These are phyloP conservation scores for Kappamyces sp. DNA, from an alignment of 192 early-diverging fungal genomes.

Conservation along the genomic window DNA sequence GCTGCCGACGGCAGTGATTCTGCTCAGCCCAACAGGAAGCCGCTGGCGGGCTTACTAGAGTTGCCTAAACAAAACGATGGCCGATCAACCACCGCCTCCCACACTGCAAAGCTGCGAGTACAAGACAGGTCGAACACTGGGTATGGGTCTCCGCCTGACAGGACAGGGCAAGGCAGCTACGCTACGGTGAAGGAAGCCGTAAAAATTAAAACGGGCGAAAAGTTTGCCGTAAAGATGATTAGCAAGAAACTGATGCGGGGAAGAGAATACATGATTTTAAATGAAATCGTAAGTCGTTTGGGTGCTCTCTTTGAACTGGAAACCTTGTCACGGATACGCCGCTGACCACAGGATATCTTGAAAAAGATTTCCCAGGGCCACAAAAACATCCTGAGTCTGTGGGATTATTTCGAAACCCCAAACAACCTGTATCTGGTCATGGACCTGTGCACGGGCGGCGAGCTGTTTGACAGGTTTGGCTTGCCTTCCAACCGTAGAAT, in stretches of 20 bases:
- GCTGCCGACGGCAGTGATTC: too few species aligned
- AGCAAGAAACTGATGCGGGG: constrained; percentile 57
- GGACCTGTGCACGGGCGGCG: constrained; percentile 68
- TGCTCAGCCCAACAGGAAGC: too few species aligned
- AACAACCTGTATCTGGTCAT: constrained; percentile 49
- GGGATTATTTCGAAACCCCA: constrained; percentile 44
- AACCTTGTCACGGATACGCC: too few species aligned
- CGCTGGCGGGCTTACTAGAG: too few species aligned
- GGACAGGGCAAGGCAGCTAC: constrained; percentile 32
- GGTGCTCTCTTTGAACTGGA: too few species aligned
- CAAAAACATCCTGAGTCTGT: constrained; percentile 46
- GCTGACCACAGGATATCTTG: constrained; percentile 35
- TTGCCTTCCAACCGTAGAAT: constrained; percentile 38
- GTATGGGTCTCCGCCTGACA: constrained; percentile 3
- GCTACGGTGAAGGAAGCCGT: constrained; percentile 47
- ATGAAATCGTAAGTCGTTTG: constrained; percentile 46
- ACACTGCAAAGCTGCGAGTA: constrained; percentile 13
- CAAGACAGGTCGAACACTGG: constrained; percentile 26
- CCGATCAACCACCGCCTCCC: too few species aligned
- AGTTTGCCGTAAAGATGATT: constrained; percentile 76
- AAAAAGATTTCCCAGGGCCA: constrained; percentile 55
- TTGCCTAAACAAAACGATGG: too few species aligned
- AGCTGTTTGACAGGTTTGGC: constrained; percentile 67
- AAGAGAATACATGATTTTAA: constrained; percentile 55
- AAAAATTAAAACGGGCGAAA: constrained; percentile 53